Conservation (phyloP, 139 green algal species). For the Chlamydomonas sphaeroides region DNA sequence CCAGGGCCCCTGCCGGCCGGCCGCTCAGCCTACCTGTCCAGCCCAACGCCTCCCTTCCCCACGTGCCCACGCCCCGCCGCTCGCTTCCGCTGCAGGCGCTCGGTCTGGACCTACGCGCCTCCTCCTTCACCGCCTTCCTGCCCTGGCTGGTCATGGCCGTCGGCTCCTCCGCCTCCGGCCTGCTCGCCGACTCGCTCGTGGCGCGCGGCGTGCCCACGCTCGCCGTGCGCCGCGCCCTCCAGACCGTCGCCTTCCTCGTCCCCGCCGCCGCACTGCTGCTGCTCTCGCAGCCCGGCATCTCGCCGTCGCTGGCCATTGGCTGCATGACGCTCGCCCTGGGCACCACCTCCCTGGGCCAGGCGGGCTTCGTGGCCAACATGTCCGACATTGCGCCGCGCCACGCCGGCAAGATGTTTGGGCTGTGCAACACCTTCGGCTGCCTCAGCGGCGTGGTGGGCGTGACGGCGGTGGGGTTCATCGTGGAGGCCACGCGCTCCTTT, state of each 20-base stretch:
- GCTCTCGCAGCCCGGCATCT: conserved; percentile 49
- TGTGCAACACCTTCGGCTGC: conserved; percentile 92
- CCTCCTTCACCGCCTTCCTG: conserved; percentile 81
- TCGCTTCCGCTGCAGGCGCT: conserved; percentile 46
- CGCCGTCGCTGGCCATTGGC: conserved; percentile 55
- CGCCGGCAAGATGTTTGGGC: conserved; percentile 86
- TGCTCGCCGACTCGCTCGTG: conserved; percentile 82
- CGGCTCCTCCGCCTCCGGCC: conserved; percentile 67
- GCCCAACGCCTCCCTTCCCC: neutral
- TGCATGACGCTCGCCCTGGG: conserved; percentile 82
- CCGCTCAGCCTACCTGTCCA: no score
- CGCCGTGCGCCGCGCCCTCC: conserved; percentile 73
- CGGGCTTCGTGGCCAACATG: conserved; percentile 90
- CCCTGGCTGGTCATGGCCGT: conserved; percentile 90
- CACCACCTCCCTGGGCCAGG: conserved; percentile 82
- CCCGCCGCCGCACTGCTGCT: conserved; percentile 79
- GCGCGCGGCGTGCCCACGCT: conserved; percentile 50
- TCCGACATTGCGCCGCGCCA: conserved; percentile 85
- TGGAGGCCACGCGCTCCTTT: conserved; percentile 82
- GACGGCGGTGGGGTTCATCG: conserved; percentile 77
- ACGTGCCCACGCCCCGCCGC: neutral
- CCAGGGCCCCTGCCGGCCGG: no score
- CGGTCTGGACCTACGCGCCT: conserved; percentile 79
- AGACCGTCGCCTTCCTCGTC: conserved; percentile 82
- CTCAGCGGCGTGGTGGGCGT: conserved; percentile 81